A percentile compares a stretch with the other conserved stretches of the same genome.
phyloP scores from a whole-genome alignment of 2,329 filamentous ascomycete genomes.

The Ophiosphaerella korrae region DNA sequence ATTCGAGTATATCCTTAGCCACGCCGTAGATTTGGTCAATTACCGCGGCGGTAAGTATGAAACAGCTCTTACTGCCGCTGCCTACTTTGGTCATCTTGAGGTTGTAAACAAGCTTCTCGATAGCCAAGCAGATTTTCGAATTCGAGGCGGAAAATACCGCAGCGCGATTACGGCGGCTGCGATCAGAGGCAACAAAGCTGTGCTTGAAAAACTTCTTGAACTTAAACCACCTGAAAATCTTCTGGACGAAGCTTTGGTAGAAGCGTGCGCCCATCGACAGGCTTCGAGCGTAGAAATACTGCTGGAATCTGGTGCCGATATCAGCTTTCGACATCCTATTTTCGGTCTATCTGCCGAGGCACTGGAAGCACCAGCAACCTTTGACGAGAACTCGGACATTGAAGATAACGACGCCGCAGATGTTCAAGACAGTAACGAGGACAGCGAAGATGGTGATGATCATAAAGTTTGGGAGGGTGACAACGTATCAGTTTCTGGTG shows the following conservation, averaged over 20 bases:
- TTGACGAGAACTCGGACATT: slow-evolving; percentile 25
- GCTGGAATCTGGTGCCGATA: slow-evolving; percentile 24
- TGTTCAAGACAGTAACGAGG: slow-evolving; percentile 13
- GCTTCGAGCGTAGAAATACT: slow-evolving; percentile 21
- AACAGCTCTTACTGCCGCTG: slow-evolving; percentile 30
- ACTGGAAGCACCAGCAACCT: slow-evolving; percentile 11
- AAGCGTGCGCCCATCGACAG: slow-evolving; percentile 27
- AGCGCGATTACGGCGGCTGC: slow-evolving; percentile 27
- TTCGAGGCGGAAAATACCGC: slow-evolving; percentile 20
- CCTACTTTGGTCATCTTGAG: slow-evolving; percentile 21
- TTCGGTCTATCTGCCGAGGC: slow-evolving; percentile 18
- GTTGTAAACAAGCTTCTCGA: slow-evolving; percentile 24
- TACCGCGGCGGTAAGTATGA: slow-evolving; percentile 21
- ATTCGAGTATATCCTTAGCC: slow-evolving; percentile 19
- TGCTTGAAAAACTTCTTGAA: slow-evolving; percentile 20
- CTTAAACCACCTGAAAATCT: slow-evolving; percentile 23
- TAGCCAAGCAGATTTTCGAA: slow-evolving; percentile 21
- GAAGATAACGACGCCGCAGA: slow-evolving; percentile 14
- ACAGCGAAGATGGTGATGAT: slow-evolving; percentile 16
- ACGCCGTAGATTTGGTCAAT: slow-evolving; percentile 22
- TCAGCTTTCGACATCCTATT: slow-evolving; percentile 19
- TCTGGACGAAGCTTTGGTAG: slow-evolving; percentile 28
- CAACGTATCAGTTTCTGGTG: slow-evolving; percentile 9
- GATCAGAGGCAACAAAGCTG: slow-evolving; percentile 18
- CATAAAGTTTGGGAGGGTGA: slow-evolving; percentile 20